Evolutionary conservation across 2,329 filamentous ascomycete species (phyloP).

Genomic region (Neurospora sp.): DNA sequence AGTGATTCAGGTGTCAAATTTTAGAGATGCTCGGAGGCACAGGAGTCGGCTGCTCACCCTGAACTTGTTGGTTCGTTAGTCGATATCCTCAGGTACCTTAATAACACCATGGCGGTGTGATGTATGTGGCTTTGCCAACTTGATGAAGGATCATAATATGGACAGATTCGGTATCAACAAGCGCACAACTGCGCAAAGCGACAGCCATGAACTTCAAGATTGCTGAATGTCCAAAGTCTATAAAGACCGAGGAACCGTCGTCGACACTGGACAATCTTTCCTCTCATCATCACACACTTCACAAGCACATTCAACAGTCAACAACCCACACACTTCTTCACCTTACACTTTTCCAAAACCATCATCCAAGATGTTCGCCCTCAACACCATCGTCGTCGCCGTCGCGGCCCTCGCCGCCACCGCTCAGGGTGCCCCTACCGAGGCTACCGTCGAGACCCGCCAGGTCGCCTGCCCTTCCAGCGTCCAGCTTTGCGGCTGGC

Average conservation of each 20-base stretch:
- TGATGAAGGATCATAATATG: neutral
- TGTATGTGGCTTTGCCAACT: neutral
- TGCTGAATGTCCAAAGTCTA: neutral
- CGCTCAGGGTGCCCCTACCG: neutral
- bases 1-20: neutral
- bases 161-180: neutral
- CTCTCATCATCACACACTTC: neutral
- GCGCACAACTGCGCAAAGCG: neutral
- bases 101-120: neutral
- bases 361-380: neutral
- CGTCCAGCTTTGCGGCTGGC: neutral
- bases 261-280: neutral
- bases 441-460: neutral
- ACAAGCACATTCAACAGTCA: neutral
- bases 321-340: neutral
- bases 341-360: neutral
- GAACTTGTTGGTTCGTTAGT: neutral
- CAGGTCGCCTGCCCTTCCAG: neutral
- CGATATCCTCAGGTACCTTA: neutral
- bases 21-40: neutral
- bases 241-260: neutral
- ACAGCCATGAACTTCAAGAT: neutral
- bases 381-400: neutral
- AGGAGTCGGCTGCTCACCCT: neutral
- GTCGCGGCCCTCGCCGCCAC: neutral